These are phyloP conservation scores for Spathaspora boniae DNA, from an alignment of 805 yeast genomes.

Conservation along the genomic window DNA sequence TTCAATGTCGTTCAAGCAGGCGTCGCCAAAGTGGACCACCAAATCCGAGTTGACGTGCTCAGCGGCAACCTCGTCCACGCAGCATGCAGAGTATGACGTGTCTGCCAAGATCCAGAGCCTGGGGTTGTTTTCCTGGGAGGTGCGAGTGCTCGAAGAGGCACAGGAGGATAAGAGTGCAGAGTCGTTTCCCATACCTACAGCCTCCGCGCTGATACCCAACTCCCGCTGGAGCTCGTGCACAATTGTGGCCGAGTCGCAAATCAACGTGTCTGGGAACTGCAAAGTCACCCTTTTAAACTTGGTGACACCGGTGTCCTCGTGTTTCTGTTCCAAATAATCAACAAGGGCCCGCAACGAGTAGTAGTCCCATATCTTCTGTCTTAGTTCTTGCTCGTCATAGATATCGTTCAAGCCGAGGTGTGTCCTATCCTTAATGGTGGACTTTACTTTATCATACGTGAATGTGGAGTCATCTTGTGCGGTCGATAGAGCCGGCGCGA, in stretches of 20 bases:
- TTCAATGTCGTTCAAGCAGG: constrained; percentile 80
- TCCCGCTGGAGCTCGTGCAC: constrained; percentile 49
- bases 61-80: constrained; percentile 96
- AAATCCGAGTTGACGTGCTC: constrained; percentile 84
- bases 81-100: constrained; percentile 92
- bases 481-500: constrained; percentile 74
- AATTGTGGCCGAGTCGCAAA: constrained; percentile 75
- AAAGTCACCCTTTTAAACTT: constrained; percentile 59
- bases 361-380: constrained; percentile 39
- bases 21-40: constrained; percentile 91
- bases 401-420: constrained; percentile 21
- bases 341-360: constrained; percentile 54
- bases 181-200: not conserved
- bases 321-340: constrained; percentile 30
- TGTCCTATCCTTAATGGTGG: constrained; percentile 16
- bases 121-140: constrained; percentile 1
- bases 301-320: constrained; percentile 17
- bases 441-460: constrained; percentile 41
- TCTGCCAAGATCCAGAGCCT: constrained; percentile 79
- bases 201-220: constrained; percentile 16
- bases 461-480: constrained; percentile 62
- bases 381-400: constrained; percentile 22
- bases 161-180: not conserved
- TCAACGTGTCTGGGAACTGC: constrained; percentile 84
- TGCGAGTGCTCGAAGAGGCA: constrained; percentile 5